These are phyloP conservation scores for Diutina pseudorugosa DNA, from an alignment of 1,139 yeast genomes.

Conservation along the genomic window DNA sequence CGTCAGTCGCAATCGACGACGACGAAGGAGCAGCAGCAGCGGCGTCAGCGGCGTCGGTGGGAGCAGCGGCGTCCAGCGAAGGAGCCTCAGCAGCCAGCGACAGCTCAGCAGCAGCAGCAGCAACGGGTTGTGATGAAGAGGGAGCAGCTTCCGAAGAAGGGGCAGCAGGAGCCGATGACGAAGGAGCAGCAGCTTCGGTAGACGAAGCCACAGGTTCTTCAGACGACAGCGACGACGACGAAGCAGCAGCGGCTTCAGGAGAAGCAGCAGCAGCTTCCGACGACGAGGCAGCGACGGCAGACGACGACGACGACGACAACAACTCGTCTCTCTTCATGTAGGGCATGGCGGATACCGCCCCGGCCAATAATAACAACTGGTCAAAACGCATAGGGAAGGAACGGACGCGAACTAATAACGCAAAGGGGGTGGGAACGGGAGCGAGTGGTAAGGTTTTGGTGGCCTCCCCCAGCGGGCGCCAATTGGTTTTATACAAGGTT, in stretches of 20 bases:
- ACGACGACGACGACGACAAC: neutral
- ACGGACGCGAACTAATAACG: conserved; percentile 2
- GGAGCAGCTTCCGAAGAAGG: neutral
- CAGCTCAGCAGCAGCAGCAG: neutral
- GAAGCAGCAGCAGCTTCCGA: neutral
- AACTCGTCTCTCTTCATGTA: neutral
- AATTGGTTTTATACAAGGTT: neutral
- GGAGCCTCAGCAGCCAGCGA: neutral
- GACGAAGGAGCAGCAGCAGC: neutral
- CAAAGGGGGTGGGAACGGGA: neutral
- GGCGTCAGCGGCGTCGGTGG: neutral
- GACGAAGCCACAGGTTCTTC: neutral
- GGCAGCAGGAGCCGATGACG: neutral
- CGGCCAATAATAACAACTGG: conserved; percentile 1
- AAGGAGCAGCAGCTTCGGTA: neutral
- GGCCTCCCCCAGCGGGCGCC: no score
- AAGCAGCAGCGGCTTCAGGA: neutral
- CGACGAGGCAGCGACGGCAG: neutral
- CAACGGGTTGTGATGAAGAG: neutral
- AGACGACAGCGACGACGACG: neutral
- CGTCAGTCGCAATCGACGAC: neutral
- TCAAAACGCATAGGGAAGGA: conserved; percentile 2
- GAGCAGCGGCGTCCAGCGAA: neutral
- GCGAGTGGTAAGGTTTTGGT: neutral
- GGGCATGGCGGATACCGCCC: conserved; percentile 1